phyloP scores from a whole-genome alignment of 2,329 filamentous ascomycete species.

The Cephalotrichum gorgonifer region DNA sequence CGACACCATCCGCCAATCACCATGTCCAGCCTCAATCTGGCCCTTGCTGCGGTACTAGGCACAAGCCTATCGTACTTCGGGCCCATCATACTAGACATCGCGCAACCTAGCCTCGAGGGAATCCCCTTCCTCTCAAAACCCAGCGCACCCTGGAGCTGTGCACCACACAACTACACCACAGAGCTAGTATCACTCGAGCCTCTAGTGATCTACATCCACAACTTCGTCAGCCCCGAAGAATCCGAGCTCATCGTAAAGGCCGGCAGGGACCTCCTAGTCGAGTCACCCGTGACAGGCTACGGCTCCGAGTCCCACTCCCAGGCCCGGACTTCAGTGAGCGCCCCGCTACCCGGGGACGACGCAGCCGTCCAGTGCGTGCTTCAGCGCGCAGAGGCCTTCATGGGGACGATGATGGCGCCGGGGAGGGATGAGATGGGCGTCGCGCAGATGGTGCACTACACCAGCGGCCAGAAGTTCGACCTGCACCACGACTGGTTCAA shows the following conservation, averaged over 20 bases:
- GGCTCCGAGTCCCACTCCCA: slow-evolving; percentile 6
- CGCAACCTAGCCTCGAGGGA: no score
- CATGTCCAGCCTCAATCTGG: no score
- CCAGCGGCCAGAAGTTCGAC: slow-evolving; percentile 25
- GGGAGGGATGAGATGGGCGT: slow-evolving; percentile 28
- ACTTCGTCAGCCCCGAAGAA: slow-evolving; percentile 23
- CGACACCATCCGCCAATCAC: no score
- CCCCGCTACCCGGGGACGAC: slow-evolving; percentile 22
- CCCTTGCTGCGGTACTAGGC: no score
- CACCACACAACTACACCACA: no score
- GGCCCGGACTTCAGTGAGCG: slow-evolving; percentile 27
- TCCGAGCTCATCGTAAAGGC: slow-evolving; percentile 8
- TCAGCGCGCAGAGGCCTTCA: slow-evolving; percentile 20
- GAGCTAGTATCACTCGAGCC: slow-evolving; percentile 30
- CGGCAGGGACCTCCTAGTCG: slow-evolving; percentile 18
- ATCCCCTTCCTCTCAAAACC: no score
- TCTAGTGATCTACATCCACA: slow-evolving; percentile 30
- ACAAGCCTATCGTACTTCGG: no score
- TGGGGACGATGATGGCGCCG: slow-evolving; percentile 24
- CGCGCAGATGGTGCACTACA: slow-evolving; percentile 30
- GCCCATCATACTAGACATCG: no score
- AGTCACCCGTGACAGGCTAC: slow-evolving; percentile 19
- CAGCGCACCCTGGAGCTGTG: no score
- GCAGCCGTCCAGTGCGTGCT: slow-evolving; percentile 25
- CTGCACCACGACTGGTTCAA: slow-evolving; percentile 28